A percentile compares a stretch with the other conserved stretches of the same genome.
These are phyloP conservation scores for Solanum sejunctum DNA, from an alignment of 257 asterid species.

Conservation along the genomic window DNA sequence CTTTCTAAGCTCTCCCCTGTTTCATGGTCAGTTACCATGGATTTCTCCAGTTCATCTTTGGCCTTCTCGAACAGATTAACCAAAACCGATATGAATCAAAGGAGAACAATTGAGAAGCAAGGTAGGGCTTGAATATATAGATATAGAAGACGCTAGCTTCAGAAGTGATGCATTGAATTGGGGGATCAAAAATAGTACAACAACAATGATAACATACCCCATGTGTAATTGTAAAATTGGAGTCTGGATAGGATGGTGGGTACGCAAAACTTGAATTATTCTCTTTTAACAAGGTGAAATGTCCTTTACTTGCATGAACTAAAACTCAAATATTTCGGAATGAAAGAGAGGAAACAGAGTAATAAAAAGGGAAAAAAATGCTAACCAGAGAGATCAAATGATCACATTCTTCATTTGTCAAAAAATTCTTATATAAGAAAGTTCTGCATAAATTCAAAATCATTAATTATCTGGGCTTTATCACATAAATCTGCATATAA, in stretches of 20 bases:
- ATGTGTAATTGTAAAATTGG: too few relatives aligned
- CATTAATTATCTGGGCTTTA: neutral
- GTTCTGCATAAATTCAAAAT: constrained; percentile 36
- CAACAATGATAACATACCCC: too few relatives aligned
- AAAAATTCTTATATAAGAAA: constrained; percentile 54
- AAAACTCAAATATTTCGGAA: neutral
- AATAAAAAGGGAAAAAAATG: neutral
- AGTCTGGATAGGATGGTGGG: too few relatives aligned
- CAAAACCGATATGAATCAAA: neutral
- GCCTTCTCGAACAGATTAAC: constrained; percentile 42
- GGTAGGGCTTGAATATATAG: neutral
- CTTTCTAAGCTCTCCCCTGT: constrained; percentile 87
- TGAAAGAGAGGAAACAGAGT: neutral
- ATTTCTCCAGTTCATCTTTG: constrained; percentile 74
- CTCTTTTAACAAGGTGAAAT: neutral
- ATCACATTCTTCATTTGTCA: constrained; percentile 72
- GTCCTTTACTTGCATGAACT: neutral
- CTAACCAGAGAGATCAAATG: constrained; percentile 70
- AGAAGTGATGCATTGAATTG: neutral
- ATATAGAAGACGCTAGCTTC: neutral
- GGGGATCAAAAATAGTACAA: neutral
- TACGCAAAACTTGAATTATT: neutral
- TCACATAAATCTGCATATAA: neutral
- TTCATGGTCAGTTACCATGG: constrained; percentile 88
- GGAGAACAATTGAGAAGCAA: neutral